Base-by-base conservation (phyloP, 768 basidiomycete genomes). In the Trametopsis cervina region DNA sequence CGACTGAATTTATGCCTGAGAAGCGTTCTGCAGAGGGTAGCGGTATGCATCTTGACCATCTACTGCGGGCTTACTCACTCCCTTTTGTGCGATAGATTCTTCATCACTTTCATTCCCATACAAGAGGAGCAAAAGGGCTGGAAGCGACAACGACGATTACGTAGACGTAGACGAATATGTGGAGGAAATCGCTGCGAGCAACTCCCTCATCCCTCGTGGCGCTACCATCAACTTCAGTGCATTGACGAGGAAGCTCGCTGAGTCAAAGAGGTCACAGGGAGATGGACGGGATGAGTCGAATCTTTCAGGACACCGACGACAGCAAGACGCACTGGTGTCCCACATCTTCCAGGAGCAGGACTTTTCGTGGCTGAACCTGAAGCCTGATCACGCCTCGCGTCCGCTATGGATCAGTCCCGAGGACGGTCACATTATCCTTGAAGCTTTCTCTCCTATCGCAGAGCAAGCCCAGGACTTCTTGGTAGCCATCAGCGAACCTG, bases 381-480 rank as follows among this genome's bases (percentile, higher is more conserved):
- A 97, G 64, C 70, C 78, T 2, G 96, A 99, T 68, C 96, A 99
- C 63, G 74, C 81, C 25, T 85, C 89, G 4, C 81, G 96, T 40
- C 96, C 96, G 13, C 70, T 98, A 15, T 99, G 95, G 94, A 97
- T 99, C 54, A 89, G 85, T 56, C 91, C 92, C 4, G 85, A 89
- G 55, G 86, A 91, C 61, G 85, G 85, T 0, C 83, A 87, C 56
- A 97, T 98, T 59, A 98, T 98, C 52, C 81, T 99, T 26, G 96
- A 99, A 66, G 92, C 91, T 0, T 99, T 99, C 65, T 93, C 91
- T 20, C 92, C 96, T 3, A 93, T 98, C 53, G 94, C 95, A 18
- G 92, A 94, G 60, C 92, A 95, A 67, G 96, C 96, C 3, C 96
- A 98, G 66, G 96, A 99, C 63, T 98, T 99, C 60, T 76, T 99